Conservation (phyloP, 371 early-diverging fungal genomes). For the Apophysomyces elegans region DNA sequence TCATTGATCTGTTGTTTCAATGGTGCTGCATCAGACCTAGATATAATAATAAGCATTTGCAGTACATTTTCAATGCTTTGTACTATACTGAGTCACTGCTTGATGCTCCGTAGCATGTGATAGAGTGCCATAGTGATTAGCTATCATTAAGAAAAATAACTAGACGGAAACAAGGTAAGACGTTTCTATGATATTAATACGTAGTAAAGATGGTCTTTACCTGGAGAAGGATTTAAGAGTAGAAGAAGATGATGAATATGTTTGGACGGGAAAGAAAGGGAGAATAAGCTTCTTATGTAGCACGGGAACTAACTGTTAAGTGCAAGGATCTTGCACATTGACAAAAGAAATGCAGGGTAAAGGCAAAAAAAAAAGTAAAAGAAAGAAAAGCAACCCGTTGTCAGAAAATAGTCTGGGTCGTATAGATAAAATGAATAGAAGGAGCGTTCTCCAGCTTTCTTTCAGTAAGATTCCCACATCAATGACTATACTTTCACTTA, state of each 20-base stretch:
- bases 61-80: not conserved
- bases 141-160: constrained; percentile 9
- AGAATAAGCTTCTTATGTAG: constrained; percentile 1
- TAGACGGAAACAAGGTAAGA: not conserved
- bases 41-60: not conserved
- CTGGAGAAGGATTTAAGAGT: constrained; percentile 6
- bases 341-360: constrained; percentile 20
- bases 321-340: constrained; percentile 9
- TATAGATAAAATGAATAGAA: not conserved
- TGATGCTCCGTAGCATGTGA: constrained; percentile 5
- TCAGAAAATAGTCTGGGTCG: constrained; percentile 4
- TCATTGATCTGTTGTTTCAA: constrained; percentile 4
- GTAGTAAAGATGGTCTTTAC: not conserved
- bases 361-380: constrained; percentile 6
- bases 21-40: constrained; percentile 1
- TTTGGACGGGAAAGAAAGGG: constrained; percentile 3
- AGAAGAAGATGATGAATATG: not conserved
- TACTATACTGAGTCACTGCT: constrained; percentile 6
- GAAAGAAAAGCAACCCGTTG: constrained; percentile 1
- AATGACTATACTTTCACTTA: too few species aligned
- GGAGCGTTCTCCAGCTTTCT: not conserved
- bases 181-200: not conserved
- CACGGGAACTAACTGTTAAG: not conserved
- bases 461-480: too few species aligned
- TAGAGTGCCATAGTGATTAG: constrained; percentile 3